Base-by-base conservation (phyloP, 805 yeast species). In the Kodamaea jinghongensis region DNA sequence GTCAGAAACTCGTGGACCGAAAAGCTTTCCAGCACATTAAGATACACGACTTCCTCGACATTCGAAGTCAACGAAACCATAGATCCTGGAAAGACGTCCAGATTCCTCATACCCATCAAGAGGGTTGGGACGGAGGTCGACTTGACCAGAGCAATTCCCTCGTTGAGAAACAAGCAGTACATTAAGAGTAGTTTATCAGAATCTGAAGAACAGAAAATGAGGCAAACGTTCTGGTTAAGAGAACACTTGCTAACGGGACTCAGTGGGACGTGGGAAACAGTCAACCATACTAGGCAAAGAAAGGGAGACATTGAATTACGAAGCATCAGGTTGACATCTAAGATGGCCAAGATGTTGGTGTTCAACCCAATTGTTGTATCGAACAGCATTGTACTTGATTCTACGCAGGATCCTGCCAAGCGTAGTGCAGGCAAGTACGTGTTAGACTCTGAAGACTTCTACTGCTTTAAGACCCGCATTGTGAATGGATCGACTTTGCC, bases 1-100 rank as follows among this genome's bases (percentile, higher is more conserved):
- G 61, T 93, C 42, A 74, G 88, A 47, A 91, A 93, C 56, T 72
- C 85, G 2, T 90, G 96, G 93, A 71, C 75, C 5, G 82, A 81
- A 35, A 73, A 74, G 20, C 48, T 71, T 25, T 28, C 39, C 4
- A 56, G 56, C 30, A 46, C 60, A 2, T 43, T 76, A 8, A 47
- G 49, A 2, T 68, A 65, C 43, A 60, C 54, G 14, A 29, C 39
- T 2, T 51, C 53, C 8, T 43, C 45, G 4, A 42, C 45, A n/a
- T 61, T 58, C 42, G 47, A 48, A 2, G 62, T 71, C 3, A 50
- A 54, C 4, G 67, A 61, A 28, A 28, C 35, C 4, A 46, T 70
- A 9, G 56, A 52, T 10, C 56, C 71, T 1, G 52, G 54, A 11
- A 58, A 54, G 17, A 59, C 70, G 0, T 23, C 57, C n/a, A 70